Evolutionary conservation across 2,329 filamentous ascomycete genomes (phyloP), one percentile per base, ranked within the genome.

Genomic region (Fonsecaea multimorphosa): DNA sequence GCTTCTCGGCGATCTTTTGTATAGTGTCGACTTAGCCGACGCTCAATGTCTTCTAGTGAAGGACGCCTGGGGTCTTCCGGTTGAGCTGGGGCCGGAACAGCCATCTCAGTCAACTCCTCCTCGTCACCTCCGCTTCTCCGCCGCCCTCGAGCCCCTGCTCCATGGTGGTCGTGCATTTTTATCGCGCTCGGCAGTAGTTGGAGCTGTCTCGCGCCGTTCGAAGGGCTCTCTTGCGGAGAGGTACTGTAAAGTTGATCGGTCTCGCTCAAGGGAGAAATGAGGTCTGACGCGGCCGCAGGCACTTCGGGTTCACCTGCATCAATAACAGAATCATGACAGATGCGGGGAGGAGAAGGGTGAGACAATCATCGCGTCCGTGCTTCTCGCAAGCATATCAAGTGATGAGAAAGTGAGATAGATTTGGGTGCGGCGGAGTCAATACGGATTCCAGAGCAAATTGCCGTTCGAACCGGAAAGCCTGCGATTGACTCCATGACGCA

Each of bases 31-130:
- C 46, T 64, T 22, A 56, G 8, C 46, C 64, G 65, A 4, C 64
- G 58, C 32, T 65, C 46, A 16, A 34, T 53, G 6, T 40, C 51
- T 44, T 61, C 59, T 16, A 61, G 49, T 9, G 63, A 65, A 7
- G 58, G 63, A 4, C 40, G 40, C 52, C 63, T 32, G 12, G 11
- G 40, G 51, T 65, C 58, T 40, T 65, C 63, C 14, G 36, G 52
- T 8, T 44, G 31, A 22, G 29, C 52, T 36, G 63, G 63, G 11
- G 24, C 46, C 8, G 63, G 63, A 11, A 61, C 53, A 6, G 58
- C 49, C 32, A 61, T 34, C 51, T 65, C 63, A 22, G 57, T 65
- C 52, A 65, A 51, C 27, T 54, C 63, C 31, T 44, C 58, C 19
- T 52, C 46, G n/a, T 61, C 61, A 24, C 40, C 46, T 6, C 19